Evolutionary conservation across 1,139 yeast genomes (phyloP), one percentile per base, ranked within the genome.

Genomic region (Scheffersomyces lignicola): DNA sequence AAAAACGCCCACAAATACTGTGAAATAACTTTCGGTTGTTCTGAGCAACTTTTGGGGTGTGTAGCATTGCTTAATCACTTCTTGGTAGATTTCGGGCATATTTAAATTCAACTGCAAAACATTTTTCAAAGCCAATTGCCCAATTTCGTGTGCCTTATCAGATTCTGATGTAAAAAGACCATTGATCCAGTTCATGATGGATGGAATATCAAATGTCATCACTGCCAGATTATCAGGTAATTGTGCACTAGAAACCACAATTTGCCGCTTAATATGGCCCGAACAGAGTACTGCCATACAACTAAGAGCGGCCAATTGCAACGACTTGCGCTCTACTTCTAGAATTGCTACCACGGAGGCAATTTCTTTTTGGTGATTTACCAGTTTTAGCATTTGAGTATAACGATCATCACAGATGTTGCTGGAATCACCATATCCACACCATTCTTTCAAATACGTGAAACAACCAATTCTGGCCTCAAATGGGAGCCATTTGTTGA

Each of bases 371-470:
- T 65, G 57, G 15, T 58, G 62, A 5, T 64, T 62, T 2, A 72
- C 64, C 17, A 62, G 67, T 31, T 63, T 65, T 9, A 70, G 62
- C 86, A 90, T 89, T 1, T 64, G 56, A 5, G 62, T 59, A 47
- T 88, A 90, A 32, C 97, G 67, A 26, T 83, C 86, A 27, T 78
- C 78, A 4, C 88, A 76, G 3, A 82, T 54, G 1, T 69, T 62
- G 15, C 76, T 69, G 23, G 78, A 69, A 34, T 77, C 83, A 1
- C 97, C 97, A 41, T 78, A 80, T 0, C 95, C 95, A 58, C 96
- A 88, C 99, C 99, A 94, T 52, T 87, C 96, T 45, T 85, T 89
- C 41, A 92, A 65, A 51, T 78, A 83, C 32, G 81, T 78, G 60
- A 88, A 89, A 46, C 94, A 84, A 1, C 89, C 84, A 17, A 86